phyloP scores from a whole-genome alignment of 75 land plant genomes.

The Pseudotsuga menziesii region DNA sequence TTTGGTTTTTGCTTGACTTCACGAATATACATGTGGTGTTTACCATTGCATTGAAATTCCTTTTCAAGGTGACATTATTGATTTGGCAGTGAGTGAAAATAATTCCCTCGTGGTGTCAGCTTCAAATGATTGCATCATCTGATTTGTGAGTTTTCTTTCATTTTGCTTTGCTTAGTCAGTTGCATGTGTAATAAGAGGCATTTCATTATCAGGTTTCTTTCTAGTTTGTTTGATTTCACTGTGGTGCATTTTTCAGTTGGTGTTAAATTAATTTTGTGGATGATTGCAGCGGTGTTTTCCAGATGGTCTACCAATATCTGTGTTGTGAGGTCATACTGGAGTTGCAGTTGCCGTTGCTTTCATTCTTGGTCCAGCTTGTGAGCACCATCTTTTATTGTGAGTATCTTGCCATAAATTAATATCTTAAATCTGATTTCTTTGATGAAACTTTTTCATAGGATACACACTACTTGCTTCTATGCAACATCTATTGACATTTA shows the following conservation, averaged over 20 bases:
- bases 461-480: neutral
- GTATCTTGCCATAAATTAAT: conserved; percentile 12
- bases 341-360: conserved; percentile 92
- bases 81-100: conserved; percentile 81
- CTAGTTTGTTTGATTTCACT: neutral
- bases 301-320: conserved; percentile 85
- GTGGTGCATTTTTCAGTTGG: neutral
- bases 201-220: neutral
- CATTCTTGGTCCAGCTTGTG: conserved; percentile 67
- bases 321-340: conserved; percentile 77
- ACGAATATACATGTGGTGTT: neutral
- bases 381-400: conserved; percentile 89
- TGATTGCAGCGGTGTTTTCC: conserved; percentile 77
- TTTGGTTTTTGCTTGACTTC: conserved; percentile 6
- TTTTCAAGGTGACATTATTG: conserved; percentile 90
- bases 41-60: neutral
- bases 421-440: neutral
- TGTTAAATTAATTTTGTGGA: neutral
- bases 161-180: neutral
- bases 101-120: conserved; percentile 90
- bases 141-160: conserved; percentile 64
- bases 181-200: neutral
- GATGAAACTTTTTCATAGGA: neutral
- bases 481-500: neutral
- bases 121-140: conserved; percentile 83